Evolutionary conservation across 164 flowering plant species (phyloP).

Genomic region (Litsea cubeba): DNA sequence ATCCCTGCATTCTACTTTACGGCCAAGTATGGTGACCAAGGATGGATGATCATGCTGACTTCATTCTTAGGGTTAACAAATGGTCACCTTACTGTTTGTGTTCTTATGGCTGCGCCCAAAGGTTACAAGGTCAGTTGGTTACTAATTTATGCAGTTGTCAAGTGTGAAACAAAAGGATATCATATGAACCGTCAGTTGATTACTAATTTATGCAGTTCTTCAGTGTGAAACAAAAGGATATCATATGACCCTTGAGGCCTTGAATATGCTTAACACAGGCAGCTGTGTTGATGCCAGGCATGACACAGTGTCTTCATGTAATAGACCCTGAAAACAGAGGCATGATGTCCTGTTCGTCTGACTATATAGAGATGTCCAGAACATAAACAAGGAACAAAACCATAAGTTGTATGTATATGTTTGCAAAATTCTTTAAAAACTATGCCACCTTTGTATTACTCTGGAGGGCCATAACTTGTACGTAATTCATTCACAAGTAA

Average conservation of each 20-base stretch:
- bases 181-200: constrained; percentile 24
- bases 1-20: constrained; percentile 81
- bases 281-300: neutral
- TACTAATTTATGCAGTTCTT: neutral
- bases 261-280: neutral
- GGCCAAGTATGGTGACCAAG: constrained; percentile 66
- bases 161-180: neutral
- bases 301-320: neutral
- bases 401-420: no score
- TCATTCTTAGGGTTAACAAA: constrained; percentile 57
- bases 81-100: constrained; percentile 77
- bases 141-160: neutral
- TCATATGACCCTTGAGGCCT: constrained; percentile 20
- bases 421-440: no score
- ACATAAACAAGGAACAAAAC: no score
- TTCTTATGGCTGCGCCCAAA: constrained; percentile 57
- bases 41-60: constrained; percentile 72
- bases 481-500: no score
- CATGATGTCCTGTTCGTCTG: neutral
- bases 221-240: neutral
- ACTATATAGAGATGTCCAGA: neutral
- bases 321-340: no score
- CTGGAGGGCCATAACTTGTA: no score
- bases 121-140: constrained; percentile 61
- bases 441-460: no score